Conservation (phyloP, 371 early-diverging fungal genomes). For the Actinomucor elegans region DNA sequence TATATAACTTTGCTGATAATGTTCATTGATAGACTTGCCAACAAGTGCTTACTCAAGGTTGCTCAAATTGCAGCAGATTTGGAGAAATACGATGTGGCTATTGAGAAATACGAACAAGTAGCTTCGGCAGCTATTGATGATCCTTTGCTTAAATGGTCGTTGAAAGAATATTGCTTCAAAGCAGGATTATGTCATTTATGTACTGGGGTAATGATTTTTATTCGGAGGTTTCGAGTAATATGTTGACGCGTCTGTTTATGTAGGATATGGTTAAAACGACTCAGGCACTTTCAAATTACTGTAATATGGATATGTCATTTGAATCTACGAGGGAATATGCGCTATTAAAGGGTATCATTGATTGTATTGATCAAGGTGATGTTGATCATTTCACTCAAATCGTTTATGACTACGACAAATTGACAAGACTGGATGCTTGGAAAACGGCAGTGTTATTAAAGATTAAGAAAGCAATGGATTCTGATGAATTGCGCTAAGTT, state of each 20-base stretch:
- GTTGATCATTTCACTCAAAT: constrained; percentile 79
- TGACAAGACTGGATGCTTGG: constrained; percentile 94
- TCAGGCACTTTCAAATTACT: constrained; percentile 43
- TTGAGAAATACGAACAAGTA: constrained; percentile 85
- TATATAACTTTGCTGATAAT: background rate
- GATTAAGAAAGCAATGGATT: constrained; percentile 67
- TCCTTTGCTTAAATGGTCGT: constrained; percentile 89
- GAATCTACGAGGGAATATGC: constrained; percentile 80
- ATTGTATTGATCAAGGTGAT: constrained; percentile 79
- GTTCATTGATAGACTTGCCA: constrained; percentile 68
- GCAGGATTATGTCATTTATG: constrained; percentile 91
- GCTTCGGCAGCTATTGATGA: constrained; percentile 84
- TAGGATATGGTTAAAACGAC: constrained; percentile 40
- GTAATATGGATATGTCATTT: constrained; percentile 83
- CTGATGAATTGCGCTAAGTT: constrained; percentile 39
- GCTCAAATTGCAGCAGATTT: constrained; percentile 89
- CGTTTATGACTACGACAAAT: constrained; percentile 82
- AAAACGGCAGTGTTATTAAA: constrained; percentile 88
- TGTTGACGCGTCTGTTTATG: background rate
- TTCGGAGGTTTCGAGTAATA: background rate
- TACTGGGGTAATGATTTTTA: constrained; percentile 49
- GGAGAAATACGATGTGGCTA: constrained; percentile 84
- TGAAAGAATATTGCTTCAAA: constrained; percentile 94
- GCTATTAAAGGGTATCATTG: constrained; percentile 73
- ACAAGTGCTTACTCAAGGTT: constrained; percentile 87